Base-by-base conservation (phyloP, 2,329 filamentous ascomycete species). In the Raffaelea deltoideospora region DNA sequence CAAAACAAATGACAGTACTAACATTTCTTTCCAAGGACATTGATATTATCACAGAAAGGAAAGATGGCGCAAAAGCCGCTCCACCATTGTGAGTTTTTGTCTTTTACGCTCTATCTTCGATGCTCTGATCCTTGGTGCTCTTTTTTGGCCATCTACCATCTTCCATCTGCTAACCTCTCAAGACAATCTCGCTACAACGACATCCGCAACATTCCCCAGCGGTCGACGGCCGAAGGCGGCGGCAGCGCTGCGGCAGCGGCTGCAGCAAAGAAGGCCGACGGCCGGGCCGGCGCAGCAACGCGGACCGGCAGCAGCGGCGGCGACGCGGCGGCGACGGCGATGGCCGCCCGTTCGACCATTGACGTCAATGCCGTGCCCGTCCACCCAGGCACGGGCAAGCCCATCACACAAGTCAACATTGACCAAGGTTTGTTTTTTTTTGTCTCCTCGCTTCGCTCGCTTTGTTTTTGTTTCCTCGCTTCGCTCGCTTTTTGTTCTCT, bases 341-440 rank as follows among this genome's bases (percentile, higher is more conserved):
- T 90, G 54, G 62, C 85, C 56, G 62, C 79, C 29, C 87, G 79
- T 40, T 94, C 86, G 11, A 87, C 75, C 34, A 72, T 96, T 43
- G 83, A 96, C 51, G 72, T 95, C 37, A 76, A 92, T 54, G 79
- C 70, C 4, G 82, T 86, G 44, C 88, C 90, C 0, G 61, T 80
- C 3, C 87, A 92, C 55, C 76, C 80, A 15, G 65, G 69, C 3
- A 77, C 76, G 18, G 90, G 92, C 47, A 87, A 90, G 48, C 81
- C 90, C 48, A 73, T 86, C 37, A 79, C 76, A 8, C 79, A 76
- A 42, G 62, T 85, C 34, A 79, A 81, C 51, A 79, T 86, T 47
- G 81, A 87, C 50, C 63, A 73, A 58, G 69, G 69, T 72, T 44
- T 17, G 53, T 14, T 7, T 7, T 28, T 14, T 28, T 8, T 28